phyloP scores from a whole-genome alignment of 2,329 filamentous ascomycete species.

The Lasiodiplodia hormozganensis region DNA sequence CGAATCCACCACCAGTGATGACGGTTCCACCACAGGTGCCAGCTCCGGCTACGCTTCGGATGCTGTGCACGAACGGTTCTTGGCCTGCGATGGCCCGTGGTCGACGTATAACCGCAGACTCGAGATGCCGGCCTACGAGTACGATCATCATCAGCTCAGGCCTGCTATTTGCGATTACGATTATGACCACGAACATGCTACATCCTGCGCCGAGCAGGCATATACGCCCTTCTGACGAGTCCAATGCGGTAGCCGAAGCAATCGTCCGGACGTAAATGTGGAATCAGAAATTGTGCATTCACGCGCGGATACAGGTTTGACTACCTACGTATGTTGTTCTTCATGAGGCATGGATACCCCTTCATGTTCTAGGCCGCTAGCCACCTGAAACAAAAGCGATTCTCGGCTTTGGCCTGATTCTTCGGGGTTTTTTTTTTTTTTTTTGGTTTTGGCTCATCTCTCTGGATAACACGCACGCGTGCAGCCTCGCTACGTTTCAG shows the following conservation, averaged over 20 bases:
- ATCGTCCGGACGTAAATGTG: no score
- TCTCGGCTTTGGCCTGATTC: no score
- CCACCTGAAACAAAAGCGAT: no score
- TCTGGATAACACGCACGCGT: no score
- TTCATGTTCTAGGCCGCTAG: no score
- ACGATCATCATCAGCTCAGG: not conserved
- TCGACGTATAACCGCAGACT: conserved; percentile 5
- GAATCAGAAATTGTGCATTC: no score
- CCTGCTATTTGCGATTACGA: not conserved
- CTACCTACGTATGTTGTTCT: no score
- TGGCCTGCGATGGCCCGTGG: conserved; percentile 1
- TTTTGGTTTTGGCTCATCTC: no score
- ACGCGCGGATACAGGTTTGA: no score
- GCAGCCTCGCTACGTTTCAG: not conserved
- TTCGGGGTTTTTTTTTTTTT: no score
- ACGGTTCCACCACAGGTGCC: not conserved
- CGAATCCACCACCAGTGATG: not conserved
- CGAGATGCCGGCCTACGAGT: not conserved
- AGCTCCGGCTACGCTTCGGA: not conserved
- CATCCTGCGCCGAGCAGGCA: not conserved
- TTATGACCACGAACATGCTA: not conserved
- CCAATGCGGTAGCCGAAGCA: not conserved
- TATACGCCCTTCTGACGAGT: not conserved
- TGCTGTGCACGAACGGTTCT: not conserved
- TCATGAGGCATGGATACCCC: no score